Conservation (phyloP, 768 basidiomycete species). For the Daedaleopsis sinensis region DNA sequence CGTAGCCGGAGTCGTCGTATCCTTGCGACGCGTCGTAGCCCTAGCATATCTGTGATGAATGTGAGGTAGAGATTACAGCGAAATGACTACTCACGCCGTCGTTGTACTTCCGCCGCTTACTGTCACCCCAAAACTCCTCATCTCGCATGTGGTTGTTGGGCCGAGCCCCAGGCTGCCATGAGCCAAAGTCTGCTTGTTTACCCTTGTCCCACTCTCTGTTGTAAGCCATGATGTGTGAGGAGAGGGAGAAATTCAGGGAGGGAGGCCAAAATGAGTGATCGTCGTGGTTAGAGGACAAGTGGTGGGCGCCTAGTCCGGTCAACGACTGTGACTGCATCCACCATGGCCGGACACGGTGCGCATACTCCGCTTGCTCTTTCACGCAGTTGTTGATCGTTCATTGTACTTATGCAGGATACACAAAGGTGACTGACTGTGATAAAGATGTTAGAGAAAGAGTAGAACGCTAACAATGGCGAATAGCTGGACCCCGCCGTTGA, state of each 20-base stretch:
- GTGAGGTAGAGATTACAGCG: background rate
- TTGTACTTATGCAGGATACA: constrained; percentile 45
- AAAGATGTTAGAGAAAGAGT: background rate
- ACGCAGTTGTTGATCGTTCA: background rate
- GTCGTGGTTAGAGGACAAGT: constrained; percentile 27
- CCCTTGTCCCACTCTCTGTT: constrained; percentile 90
- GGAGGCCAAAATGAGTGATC: constrained; percentile 12
- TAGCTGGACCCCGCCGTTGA: constrained; percentile 55
- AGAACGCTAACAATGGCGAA: background rate
- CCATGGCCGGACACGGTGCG: constrained; percentile 72
- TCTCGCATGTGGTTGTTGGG: constrained; percentile 59
- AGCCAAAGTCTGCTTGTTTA: constrained; percentile 48
- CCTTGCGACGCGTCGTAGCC: constrained; percentile 52
- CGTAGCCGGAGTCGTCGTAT: constrained; percentile 51
- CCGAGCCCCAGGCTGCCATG: constrained; percentile 43
- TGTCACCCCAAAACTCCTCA: constrained; percentile 69
- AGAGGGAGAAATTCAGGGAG: constrained; percentile 17
- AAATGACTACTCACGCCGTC: constrained; percentile 56
- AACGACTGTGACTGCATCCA: constrained; percentile 28
- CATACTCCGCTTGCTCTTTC: background rate
- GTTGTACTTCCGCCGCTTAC: constrained; percentile 80
- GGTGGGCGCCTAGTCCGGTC: constrained; percentile 17
- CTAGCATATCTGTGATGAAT: constrained; percentile 32
- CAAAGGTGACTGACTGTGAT: constrained; percentile 47
- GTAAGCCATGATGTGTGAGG: constrained; percentile 56